Base-by-base conservation (phyloP, 768 basidiomycete species). In the Leccinum boreale region DNA sequence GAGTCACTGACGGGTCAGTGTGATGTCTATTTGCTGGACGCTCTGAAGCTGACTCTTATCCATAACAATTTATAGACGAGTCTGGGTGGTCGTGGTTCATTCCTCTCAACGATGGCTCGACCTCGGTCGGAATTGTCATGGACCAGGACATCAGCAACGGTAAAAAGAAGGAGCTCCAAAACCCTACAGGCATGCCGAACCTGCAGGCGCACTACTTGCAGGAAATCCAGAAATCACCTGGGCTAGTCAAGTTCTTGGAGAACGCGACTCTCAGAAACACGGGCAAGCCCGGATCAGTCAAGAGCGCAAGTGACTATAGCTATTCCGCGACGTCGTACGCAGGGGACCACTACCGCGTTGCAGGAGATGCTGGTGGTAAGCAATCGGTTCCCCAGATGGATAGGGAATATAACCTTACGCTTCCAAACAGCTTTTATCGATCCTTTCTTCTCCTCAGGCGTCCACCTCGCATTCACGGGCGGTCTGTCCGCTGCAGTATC, bases 1-100 rank as follows among this genome's bases (percentile, higher is more conserved):
- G 75, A 77, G 58, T 68, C 73, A 1, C 55, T 77, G 15, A 67
- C 42, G 9, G 52, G 59, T 46, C 17, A 51, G 50, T 55, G 17
- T 3, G 39, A 42, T 11, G 15, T 6, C 12, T 55, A 9, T 21
- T 7, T 21, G 8, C n/a, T 26, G 23, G 42, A 33, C 10, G 6
- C 23, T 21, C 14, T n/a, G 28, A 19, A 21, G 11, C 44, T 58
- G 14, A 59, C 28, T 49, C 8, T 24, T 4, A 6, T n/a, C 2
- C 39, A 10, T 42, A 42, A n/a, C 17, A n/a, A 42, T 42, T 42
- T n/a, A 7, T 28, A 81, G 81, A 82, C 46, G 79, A 81, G 58
- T 75, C 76, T 19, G 81, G 82, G 6, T 83, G 82, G 82, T 76
- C 74, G 17, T 83, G 82, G 82, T 81, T 80, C 57, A 84, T 84